Percentiles rank a stretch among this genome's conserved stretches.
phyloP scores from a whole-genome alignment of 805 yeast species.

The Pichia paraexigua region DNA sequence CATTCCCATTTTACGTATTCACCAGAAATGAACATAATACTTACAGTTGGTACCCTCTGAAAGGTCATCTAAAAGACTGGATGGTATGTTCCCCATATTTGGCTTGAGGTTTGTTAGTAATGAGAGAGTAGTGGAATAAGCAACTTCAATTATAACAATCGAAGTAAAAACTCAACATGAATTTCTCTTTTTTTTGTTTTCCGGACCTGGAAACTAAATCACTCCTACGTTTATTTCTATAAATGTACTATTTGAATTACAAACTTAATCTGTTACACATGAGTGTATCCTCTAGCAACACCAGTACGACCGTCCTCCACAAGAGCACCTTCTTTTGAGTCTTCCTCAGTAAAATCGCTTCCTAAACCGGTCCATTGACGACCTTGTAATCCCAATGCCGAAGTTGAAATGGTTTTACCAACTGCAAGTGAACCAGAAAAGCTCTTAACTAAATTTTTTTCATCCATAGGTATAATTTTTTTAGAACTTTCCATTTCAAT shows the following conservation, averaged over 20 bases:
- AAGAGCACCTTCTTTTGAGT: conserved; percentile 56
- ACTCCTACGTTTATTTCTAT: too few relatives aligned
- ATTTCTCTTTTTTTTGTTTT: neutral
- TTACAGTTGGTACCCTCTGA: conserved; percentile 74
- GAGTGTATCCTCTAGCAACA: conserved; percentile 77
- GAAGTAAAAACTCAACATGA: neutral
- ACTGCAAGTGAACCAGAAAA: conserved; percentile 55
- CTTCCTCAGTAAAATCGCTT: conserved; percentile 51
- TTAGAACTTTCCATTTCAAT: conserved; percentile 27
- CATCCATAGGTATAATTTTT: conserved; percentile 19
- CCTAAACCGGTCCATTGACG: conserved; percentile 88
- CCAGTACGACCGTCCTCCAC: conserved; percentile 82
- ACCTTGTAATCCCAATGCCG: conserved; percentile 66
- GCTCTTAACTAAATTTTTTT: conserved; percentile 40
- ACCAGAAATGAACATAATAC: conserved; percentile 18
- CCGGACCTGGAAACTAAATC: neutral
- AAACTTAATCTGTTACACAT: conserved; percentile 11
- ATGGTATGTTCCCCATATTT: conserved; percentile 31
- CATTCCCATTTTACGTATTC: neutral
- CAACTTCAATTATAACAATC: neutral
- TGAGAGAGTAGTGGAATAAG: neutral
- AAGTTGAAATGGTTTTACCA: conserved; percentile 78
- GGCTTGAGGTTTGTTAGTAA: neutral
- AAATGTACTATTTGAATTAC: too few relatives aligned
- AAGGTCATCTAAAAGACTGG: conserved; percentile 49